phyloP scores from a whole-genome alignment of 306 rosid species.

The Ziziphus jujuba region DNA sequence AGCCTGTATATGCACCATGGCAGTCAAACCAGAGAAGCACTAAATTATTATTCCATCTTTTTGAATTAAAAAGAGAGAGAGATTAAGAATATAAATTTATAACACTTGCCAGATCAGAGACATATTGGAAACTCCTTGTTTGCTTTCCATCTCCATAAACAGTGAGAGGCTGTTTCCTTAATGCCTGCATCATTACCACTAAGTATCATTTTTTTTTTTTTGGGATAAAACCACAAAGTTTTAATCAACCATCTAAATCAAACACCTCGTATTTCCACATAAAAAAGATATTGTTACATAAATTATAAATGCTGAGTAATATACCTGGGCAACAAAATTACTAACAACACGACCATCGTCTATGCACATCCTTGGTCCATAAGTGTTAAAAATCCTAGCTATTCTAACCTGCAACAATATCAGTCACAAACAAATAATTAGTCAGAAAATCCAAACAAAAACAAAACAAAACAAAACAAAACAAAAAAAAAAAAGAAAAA shows the following conservation, averaged over 20 bases:
- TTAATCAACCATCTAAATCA: constrained; percentile 17
- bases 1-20: background rate
- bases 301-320: background rate
- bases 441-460: background rate
- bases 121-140: constrained; percentile 98
- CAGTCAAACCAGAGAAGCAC: too few species aligned
- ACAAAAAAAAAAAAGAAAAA: background rate
- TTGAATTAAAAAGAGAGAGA: background rate
- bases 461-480: too few species aligned
- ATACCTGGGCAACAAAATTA: constrained; percentile 96
- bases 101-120: constrained; percentile 86
- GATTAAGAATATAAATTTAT: background rate
- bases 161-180: constrained; percentile 93
- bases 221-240: too few species aligned
- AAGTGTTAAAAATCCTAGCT: constrained; percentile 97
- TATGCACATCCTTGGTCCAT: constrained; percentile 98
- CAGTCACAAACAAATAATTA: background rate
- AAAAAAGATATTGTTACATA: background rate
- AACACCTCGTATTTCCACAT: background rate
- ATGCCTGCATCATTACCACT: constrained; percentile 61
- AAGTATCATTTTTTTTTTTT: too few species aligned
- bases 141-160: constrained; percentile 99
- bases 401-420: constrained; percentile 71
- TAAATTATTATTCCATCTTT: background rate
- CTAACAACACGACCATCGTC: constrained; percentile 99